Evolutionary conservation across 2,329 filamentous ascomycete genomes (phyloP), one percentile per base, ranked within the genome.

Genomic region (Epichloe typhina): DNA sequence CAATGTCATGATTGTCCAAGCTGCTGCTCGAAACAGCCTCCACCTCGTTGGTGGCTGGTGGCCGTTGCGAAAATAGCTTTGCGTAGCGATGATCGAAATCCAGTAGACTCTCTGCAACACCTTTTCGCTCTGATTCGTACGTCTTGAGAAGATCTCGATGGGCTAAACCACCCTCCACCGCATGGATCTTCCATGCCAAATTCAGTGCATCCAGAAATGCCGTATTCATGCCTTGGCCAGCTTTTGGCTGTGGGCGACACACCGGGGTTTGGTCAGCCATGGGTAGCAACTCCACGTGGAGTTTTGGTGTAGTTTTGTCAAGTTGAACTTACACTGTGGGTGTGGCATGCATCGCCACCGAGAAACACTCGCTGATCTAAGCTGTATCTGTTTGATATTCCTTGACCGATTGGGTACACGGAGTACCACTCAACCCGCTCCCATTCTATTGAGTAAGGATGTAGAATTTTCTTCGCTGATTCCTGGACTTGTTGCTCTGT

Each of bases 171-270:
- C 77, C 75, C 64, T 95, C 89, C 9, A 96, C 91, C 37, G 86
- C 82, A 63, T 95, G 90, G 48, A 96, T 86, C 72, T 97, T 97
- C 90, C 90, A 97, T 7, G 90, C 90, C 40, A 97, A 74, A 66
- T 96, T 97, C 53, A 88, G 79, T 0, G 88, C 88, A 58, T 91
- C 85, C 48, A 86, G 72, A 68, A 88, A 88, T 3, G 83, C 84
- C 0, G 84, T 85, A 61, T 88, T 88, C 85, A 88, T 88, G 33
- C 84, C 84, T 65, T 88, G 84, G 1, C 84, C 84, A 35, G 84
- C 84, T 70, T 87, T 88, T 38, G 84, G 84, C 77, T 81, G 59
- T 75, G 72, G 46, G 21, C 66, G 12, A 5, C 11, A 12, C 36
- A 31, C 17, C 31, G 13, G 1, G 7, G n/a, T 12, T 42, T 37